Evolutionary conservation across 176 grass and related monocot genomes (phyloP).

Genomic region (Chloris gayana): DNA sequence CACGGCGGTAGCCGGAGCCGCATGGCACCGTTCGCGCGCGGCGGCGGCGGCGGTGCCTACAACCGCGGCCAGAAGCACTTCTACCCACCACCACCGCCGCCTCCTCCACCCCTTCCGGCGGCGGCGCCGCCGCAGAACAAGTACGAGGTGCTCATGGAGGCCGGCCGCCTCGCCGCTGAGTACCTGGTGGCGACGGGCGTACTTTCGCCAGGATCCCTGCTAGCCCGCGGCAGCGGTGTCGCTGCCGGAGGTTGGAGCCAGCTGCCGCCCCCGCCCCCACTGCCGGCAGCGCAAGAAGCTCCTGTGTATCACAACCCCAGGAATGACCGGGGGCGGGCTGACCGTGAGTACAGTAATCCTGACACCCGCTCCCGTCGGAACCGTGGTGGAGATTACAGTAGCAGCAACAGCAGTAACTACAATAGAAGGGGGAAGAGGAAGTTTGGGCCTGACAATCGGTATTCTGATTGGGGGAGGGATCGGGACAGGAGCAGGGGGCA

Average conservation of each 20-base stretch:
- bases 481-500: constrained; percentile 55
- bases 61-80: constrained; percentile 47
- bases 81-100: constrained; percentile 24
- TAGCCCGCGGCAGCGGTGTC: constrained; percentile 28
- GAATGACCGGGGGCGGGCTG: constrained; percentile 48
- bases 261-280: constrained; percentile 19
- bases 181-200: constrained; percentile 82
- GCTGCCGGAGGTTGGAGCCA: constrained; percentile 26
- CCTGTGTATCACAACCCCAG: constrained; percentile 11
- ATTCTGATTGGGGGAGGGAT: constrained; percentile 66
- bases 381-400: constrained; percentile 27
- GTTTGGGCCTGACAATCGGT: constrained; percentile 50
- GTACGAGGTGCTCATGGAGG: constrained; percentile 83
- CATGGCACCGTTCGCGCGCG: constrained; percentile 48
- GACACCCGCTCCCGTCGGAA: constrained; percentile 29
- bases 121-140: constrained; percentile 36
- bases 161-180: constrained; percentile 89
- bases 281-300: constrained; percentile 26
- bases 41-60: constrained; percentile 37
- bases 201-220: constrained; percentile 64
- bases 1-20: constrained; percentile 39
- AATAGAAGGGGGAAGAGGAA: constrained; percentile 68
- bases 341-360: constrained; percentile 51
- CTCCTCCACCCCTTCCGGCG: background rate
- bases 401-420: constrained; percentile 40